These are phyloP conservation scores for Linderniella brevidens DNA, from an alignment of 257 asterid species.

Conservation along the genomic window DNA sequence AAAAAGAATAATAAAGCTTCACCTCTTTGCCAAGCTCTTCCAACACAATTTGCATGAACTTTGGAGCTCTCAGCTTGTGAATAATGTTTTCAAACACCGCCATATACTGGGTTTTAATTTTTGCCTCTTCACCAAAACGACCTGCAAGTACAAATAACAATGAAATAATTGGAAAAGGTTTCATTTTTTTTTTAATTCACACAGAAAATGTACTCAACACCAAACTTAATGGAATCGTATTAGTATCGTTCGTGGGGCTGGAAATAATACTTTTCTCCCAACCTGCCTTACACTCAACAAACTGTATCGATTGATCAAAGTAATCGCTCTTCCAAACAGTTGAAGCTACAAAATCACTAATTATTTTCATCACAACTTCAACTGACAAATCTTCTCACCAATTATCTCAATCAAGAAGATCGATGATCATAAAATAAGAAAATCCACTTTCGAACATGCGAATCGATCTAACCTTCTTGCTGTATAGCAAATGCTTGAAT, in stretches of 20 bases:
- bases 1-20: constrained; percentile 8
- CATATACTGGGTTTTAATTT: constrained; percentile 39
- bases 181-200: too few species aligned
- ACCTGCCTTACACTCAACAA: too few species aligned
- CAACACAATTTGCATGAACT: constrained; percentile 49
- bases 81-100: constrained; percentile 52
- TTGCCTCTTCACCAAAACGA: constrained; percentile 32
- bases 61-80: constrained; percentile 61
- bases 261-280: too few species aligned
- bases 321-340: too few species aligned
- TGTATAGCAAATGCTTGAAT: constrained; percentile 54
- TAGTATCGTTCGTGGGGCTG: too few species aligned
- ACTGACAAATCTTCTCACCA: not conserved
- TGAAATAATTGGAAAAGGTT: not conserved
- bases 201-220: not conserved
- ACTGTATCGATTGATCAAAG: too few species aligned
- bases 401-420: not conserved
- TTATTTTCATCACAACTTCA: too few species aligned
- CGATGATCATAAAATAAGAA: not conserved
- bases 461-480: constrained; percentile 37
- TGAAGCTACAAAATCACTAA: too few species aligned
- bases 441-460: not conserved
- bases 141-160: not conserved
- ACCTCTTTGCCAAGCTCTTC: constrained; percentile 68
- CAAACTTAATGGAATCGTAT: too few species aligned